Percentiles rank a stretch among this genome's conserved stretches.
Evolutionary conservation across 2,329 filamentous ascomycete species (phyloP).

Genomic region (Aureobasidium sp.): DNA sequence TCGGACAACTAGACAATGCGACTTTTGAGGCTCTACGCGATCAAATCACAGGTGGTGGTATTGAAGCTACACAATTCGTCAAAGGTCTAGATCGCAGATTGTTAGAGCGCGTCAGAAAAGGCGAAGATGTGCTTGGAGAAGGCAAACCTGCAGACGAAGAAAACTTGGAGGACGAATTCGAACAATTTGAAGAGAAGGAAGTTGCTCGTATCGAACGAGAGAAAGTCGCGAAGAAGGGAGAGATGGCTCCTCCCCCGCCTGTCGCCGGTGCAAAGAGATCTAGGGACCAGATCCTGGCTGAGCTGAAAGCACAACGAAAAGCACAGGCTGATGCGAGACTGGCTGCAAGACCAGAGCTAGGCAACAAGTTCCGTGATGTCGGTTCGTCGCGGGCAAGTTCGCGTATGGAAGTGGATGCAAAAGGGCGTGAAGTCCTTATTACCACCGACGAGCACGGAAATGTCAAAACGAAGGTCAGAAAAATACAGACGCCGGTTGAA

Average conservation of each 20-base stretch:
- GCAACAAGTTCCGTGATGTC: conserved; percentile 47
- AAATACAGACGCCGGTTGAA: conserved; percentile 29
- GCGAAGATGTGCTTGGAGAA: conserved; percentile 46
- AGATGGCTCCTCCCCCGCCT: conserved; percentile 33
- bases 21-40: conserved; percentile 68
- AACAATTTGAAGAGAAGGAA: conserved; percentile 54
- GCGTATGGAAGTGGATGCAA: conserved; percentile 32
- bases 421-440: conserved; percentile 49
- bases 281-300: conserved; percentile 50
- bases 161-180: conserved; percentile 36
- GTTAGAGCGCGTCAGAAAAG: conserved; percentile 57
- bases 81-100: conserved; percentile 87
- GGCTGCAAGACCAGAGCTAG: conserved; percentile 39
- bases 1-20: conserved; percentile 71
- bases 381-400: conserved; percentile 17
- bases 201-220: conserved; percentile 59
- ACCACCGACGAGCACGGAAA: conserved; percentile 51
- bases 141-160: conserved; percentile 25
- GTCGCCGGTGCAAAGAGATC: conserved; percentile 43
- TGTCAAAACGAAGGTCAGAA: conserved; percentile 52
- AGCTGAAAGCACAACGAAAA: conserved; percentile 47
- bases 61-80: conserved; percentile 73
- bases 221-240: conserved; percentile 43
- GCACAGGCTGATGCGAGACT: conserved; percentile 35
- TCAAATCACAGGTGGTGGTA: conserved; percentile 73